phyloP scores from a whole-genome alignment of 2,329 filamentous ascomycete genomes.

The Arachnomyces sp. region DNA sequence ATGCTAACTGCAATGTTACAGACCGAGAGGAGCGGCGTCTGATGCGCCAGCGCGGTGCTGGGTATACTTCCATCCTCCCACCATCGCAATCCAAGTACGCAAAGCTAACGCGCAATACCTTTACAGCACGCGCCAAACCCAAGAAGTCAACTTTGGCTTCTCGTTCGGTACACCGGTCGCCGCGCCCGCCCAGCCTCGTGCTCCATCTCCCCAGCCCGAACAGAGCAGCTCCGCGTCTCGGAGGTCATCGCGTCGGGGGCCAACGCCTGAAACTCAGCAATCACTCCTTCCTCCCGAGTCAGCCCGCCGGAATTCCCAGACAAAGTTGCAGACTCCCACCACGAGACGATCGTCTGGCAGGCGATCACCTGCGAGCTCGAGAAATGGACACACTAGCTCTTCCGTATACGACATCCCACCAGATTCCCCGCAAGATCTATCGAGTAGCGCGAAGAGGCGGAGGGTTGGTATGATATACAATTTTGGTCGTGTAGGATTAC shows the following conservation, averaged over 20 bases:
- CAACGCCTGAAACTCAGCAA: constrained; percentile 10
- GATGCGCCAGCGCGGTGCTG: constrained; percentile 52
- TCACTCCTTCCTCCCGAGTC: constrained; percentile 12
- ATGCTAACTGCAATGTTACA: constrained; percentile 18
- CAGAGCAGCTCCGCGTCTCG: background rate
- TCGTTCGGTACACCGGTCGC: constrained; percentile 33
- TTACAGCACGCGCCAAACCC: constrained; percentile 40
- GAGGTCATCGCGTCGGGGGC: constrained; percentile 3
- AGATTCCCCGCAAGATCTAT: constrained; percentile 20
- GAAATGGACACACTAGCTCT: constrained; percentile 24
- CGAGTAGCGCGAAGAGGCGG: constrained; percentile 11
- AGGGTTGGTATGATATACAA: constrained; percentile 9
- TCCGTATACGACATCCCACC: constrained; percentile 31
- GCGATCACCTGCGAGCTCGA: constrained; percentile 25
- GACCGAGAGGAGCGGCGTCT: constrained; percentile 48
- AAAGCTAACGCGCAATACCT: constrained; percentile 12
- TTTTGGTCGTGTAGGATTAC: too few species aligned
- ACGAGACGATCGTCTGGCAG: constrained; percentile 10
- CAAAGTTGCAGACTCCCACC: constrained; percentile 9
- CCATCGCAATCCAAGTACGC: constrained; percentile 14
- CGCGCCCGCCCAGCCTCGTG: constrained; percentile 16
- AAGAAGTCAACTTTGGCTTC: constrained; percentile 45
- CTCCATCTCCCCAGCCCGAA: constrained; percentile 11
- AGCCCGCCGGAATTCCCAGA: constrained; percentile 13
- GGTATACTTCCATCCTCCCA: constrained; percentile 33